A percentile compares a stretch with the other conserved stretches of the same genome.
Evolutionary conservation across 2,329 filamentous ascomycete species (phyloP).

Genomic region (Aplosporella prunicola): DNA sequence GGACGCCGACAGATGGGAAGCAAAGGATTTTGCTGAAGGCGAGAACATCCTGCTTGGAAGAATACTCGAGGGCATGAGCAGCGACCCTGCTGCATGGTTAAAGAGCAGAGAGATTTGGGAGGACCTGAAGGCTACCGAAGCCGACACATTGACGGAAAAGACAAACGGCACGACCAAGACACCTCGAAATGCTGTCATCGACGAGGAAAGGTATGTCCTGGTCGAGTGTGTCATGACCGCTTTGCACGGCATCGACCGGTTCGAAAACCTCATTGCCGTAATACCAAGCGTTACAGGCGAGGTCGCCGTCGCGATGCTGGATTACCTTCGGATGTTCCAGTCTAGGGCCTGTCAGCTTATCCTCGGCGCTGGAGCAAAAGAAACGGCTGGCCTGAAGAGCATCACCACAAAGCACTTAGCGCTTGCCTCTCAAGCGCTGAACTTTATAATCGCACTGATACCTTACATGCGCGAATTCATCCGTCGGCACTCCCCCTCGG

Average conservation of each 20-base stretch:
- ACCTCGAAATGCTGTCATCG: slow-evolving; percentile 61
- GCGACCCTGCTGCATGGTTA: slow-evolving; percentile 59
- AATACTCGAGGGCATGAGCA: slow-evolving; percentile 61
- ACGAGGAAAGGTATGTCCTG: slow-evolving; percentile 76
- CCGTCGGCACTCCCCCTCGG: slow-evolving; percentile 53
- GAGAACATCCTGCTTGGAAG: slow-evolving; percentile 52
- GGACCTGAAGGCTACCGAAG: slow-evolving; percentile 13
- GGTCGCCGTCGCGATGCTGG: slow-evolving; percentile 66
- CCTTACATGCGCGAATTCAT: slow-evolving; percentile 89
- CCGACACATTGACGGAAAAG: too few relatives aligned
- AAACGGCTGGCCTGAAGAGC: slow-evolving; percentile 82
- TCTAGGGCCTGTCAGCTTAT: slow-evolving; percentile 94
- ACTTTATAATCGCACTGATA: slow-evolving; percentile 77
- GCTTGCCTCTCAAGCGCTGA: slow-evolving; percentile 78
- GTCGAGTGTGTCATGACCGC: slow-evolving; percentile 76
- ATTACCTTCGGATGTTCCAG: slow-evolving; percentile 89
- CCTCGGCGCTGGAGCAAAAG: slow-evolving; percentile 83
- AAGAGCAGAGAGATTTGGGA: slow-evolving; percentile 39
- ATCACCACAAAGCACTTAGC: slow-evolving; percentile 95
- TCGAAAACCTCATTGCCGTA: slow-evolving; percentile 70
- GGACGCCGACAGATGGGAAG: slow-evolving; percentile 72
- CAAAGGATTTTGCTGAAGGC: slow-evolving; percentile 61
- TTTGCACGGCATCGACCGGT: slow-evolving; percentile 69
- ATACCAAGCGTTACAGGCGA: slow-evolving; percentile 86
- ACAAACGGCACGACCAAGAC: slow-evolving; percentile 25